Evolutionary conservation across 2,329 filamentous ascomycete genomes (phyloP).

Genomic region (Hymenotorrendiella dingleyae): DNA sequence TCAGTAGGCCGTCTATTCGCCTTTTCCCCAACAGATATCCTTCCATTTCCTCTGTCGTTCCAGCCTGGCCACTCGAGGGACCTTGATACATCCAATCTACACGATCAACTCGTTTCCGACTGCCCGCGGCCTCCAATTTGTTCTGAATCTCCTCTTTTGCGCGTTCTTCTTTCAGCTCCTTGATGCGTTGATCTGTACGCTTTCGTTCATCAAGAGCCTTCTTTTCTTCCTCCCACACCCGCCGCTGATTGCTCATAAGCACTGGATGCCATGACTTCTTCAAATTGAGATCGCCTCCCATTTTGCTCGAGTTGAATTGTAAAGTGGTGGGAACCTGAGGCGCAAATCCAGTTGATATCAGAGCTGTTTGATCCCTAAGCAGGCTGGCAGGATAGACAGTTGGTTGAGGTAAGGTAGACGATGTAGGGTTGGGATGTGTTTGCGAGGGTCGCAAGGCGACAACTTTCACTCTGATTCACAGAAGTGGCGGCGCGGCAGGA

Average conservation of each 20-base stretch:
- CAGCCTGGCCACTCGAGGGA: slow-evolving; percentile 68
- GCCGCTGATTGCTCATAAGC: slow-evolving; percentile 82
- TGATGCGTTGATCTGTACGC: slow-evolving; percentile 81
- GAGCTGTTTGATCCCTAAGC: no score
- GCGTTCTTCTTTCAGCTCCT: slow-evolving; percentile 90
- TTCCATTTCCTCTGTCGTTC: slow-evolving; percentile 83
- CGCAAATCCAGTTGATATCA: no score
- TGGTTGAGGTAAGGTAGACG: no score
- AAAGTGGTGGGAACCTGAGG: background rate
- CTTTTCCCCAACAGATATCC: slow-evolving; percentile 90
- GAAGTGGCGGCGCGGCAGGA: no score
- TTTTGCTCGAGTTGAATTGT: slow-evolving; percentile 39
- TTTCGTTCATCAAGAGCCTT: slow-evolving; percentile 93
- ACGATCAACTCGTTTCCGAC: slow-evolving; percentile 69
- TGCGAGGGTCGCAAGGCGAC: no score
- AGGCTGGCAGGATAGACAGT: no score
- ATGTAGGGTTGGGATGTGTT: no score
- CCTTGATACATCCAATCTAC: slow-evolving; percentile 99
- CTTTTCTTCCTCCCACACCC: slow-evolving; percentile 87
- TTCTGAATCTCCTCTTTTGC: slow-evolving; percentile 86
- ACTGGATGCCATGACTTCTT: slow-evolving; percentile 95
- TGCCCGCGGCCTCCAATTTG: slow-evolving; percentile 83
- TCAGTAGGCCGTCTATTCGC: slow-evolving; percentile 79
- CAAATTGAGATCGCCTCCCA: slow-evolving; percentile 92
- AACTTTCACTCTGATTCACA: no score